Conservation (phyloP, 2,329 filamentous ascomycete species). For the Thelonectria rubi region DNA sequence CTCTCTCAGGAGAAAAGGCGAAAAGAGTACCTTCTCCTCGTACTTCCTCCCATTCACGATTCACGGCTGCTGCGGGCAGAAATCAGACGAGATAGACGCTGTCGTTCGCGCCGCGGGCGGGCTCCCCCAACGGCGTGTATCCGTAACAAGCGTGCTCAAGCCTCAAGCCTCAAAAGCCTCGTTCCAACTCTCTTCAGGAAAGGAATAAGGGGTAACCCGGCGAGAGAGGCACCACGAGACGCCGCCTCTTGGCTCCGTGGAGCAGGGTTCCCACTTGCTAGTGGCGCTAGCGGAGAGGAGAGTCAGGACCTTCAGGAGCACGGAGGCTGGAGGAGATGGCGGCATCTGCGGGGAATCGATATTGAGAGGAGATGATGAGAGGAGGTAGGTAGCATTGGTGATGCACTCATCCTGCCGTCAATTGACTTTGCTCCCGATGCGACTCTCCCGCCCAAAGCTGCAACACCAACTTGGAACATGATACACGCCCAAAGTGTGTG, state of each 20-base stretch:
- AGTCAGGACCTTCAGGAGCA: background rate
- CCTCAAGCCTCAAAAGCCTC: constrained; percentile 1
- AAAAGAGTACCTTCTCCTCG: no score
- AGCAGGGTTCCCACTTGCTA: constrained; percentile 12
- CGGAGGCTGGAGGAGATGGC: background rate
- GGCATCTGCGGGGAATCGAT: constrained; percentile 22
- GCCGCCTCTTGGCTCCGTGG: constrained; percentile 1
- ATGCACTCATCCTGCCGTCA: no score
- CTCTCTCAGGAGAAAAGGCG: background rate
- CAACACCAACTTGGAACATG: constrained; percentile 19
- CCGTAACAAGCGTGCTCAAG: constrained; percentile 2
- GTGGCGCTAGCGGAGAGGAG: constrained; percentile 3
- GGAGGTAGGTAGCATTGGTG: no score
- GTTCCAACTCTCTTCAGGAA: background rate
- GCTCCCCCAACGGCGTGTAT: constrained; percentile 1
- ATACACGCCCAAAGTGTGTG: constrained; percentile 29
- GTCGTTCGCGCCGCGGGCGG: constrained; percentile 20
- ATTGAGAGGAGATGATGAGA: background rate
- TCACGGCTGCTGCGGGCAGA: background rate
- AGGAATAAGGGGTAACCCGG: constrained; percentile 25
- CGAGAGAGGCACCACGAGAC: constrained; percentile 12
- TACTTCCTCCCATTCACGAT: no score
- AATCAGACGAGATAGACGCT: constrained; percentile 15
- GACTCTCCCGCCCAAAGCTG: constrained; percentile 4
- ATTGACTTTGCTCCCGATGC: background rate